Evolutionary conservation across 2,329 filamentous ascomycete genomes (phyloP).

Genomic region (Dactylonectria estremocensis): DNA sequence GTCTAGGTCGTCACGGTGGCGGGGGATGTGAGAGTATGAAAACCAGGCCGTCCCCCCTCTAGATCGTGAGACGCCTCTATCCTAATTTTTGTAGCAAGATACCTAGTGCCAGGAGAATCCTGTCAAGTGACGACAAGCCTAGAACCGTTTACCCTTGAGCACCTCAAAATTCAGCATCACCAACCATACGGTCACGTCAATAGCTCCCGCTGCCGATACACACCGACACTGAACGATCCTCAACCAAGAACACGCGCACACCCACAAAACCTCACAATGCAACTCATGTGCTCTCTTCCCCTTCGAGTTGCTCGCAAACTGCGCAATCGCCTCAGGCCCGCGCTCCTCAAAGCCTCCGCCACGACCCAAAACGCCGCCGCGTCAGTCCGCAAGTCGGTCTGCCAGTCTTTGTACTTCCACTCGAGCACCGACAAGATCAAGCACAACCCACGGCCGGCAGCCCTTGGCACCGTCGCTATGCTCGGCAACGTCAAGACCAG

Average conservation of each 20-base stretch:
- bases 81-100: neutral
- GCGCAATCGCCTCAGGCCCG: constrained; percentile 37
- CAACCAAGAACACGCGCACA: neutral
- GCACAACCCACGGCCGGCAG: constrained; percentile 39
- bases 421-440: constrained; percentile 41
- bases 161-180: neutral
- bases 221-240: neutral
- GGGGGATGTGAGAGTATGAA: neutral
- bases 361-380: constrained; percentile 40
- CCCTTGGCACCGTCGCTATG: constrained; percentile 45
- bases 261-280: constrained; percentile 35
- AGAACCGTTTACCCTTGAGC: neutral
- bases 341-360: constrained; percentile 39
- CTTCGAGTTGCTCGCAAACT: constrained; percentile 38
- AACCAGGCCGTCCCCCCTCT: constrained; percentile 4
- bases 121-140: neutral
- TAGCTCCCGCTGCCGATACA: neutral
- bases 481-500: constrained; percentile 39
- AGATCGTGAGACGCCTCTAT: neutral
- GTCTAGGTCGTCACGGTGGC: neutral
- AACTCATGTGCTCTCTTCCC: constrained; percentile 43
- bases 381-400: constrained; percentile 44
- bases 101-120: neutral
- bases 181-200: neutral
- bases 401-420: constrained; percentile 43